A percentile compares a stretch with the other conserved stretches of the same genome.
These are phyloP conservation scores for Barbarea vulgaris DNA, from an alignment of 345 rosid genomes.

Conservation along the genomic window DNA sequence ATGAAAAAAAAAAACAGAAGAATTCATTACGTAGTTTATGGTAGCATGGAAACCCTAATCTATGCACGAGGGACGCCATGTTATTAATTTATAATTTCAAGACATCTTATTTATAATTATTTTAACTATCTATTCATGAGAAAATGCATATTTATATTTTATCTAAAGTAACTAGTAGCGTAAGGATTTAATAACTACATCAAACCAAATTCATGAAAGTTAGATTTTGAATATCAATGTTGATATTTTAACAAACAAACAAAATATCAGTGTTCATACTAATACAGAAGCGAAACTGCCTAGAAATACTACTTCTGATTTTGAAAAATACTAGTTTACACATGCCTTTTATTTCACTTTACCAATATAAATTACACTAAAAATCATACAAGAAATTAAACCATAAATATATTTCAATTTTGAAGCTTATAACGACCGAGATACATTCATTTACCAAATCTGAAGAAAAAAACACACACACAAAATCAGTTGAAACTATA, in stretches of 20 bases:
- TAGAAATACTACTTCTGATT: neutral
- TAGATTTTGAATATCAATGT: constrained; percentile 17
- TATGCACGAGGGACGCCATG: constrained; percentile 43
- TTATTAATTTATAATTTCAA: constrained; percentile 34
- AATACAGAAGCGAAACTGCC: constrained; percentile 6
- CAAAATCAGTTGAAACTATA: neutral
- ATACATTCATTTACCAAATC: neutral
- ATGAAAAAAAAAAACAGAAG: neutral
- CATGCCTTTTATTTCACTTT: neutral
- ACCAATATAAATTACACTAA: neutral
- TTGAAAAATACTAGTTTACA: neutral
- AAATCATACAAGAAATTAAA: neutral
- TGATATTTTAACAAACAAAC: too few species aligned
- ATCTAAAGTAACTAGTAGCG: neutral
- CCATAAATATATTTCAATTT: neutral
- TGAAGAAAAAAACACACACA: neutral
- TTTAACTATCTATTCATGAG: neutral
- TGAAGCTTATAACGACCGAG: neutral
- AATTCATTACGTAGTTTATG: constrained; percentile 40
- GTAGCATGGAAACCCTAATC: constrained; percentile 46
- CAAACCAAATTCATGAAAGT: constrained; percentile 16
- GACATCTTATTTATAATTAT: neutral
- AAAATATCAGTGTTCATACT: constrained; percentile 26
- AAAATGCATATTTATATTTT: neutral
- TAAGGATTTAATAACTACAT: neutral